phyloP scores from a whole-genome alignment of 352 stramenopile species.

The Pilasporangium apinafurcum region DNA sequence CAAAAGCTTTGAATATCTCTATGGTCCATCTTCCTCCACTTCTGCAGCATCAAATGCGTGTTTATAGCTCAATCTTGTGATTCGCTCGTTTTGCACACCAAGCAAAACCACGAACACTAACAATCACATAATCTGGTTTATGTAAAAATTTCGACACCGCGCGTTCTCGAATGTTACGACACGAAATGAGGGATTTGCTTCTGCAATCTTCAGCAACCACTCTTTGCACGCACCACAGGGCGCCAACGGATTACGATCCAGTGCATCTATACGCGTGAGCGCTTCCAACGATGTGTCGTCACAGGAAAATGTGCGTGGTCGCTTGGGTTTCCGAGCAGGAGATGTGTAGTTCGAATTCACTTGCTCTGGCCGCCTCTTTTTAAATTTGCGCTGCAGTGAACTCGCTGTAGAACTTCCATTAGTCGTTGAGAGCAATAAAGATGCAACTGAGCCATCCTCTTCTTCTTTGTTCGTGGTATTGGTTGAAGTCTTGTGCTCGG shows the following conservation, averaged over 20 bases:
- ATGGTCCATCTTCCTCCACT: too few species aligned
- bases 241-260: constrained; percentile 94
- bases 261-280: constrained; percentile 14
- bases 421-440: background rate
- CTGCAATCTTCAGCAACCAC: constrained; percentile 99
- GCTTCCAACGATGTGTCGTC: constrained; percentile 59
- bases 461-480: constrained; percentile 1
- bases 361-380: background rate
- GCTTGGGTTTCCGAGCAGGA: constrained; percentile 69
- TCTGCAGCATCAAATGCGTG: too few species aligned
- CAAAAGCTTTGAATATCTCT: too few species aligned
- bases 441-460: background rate
- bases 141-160: constrained; percentile 90
- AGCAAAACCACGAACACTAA: too few species aligned
- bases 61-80: constrained; percentile 9
- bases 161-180: constrained; percentile 96
- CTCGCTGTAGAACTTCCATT: constrained; percentile 38
- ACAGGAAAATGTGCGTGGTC: constrained; percentile 74
- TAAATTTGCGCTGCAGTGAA: constrained; percentile 1
- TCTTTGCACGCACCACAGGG: constrained; percentile 98
- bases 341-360: constrained; percentile 8
- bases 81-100: too few species aligned
- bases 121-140: constrained; percentile 85
- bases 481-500: constrained; percentile 3
- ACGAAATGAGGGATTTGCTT: constrained; percentile 96